A percentile compares a stretch with the other conserved stretches of the same genome.
phyloP scores from a whole-genome alignment of 352 stramenopile species.

The Pythium grandisporangium region DNA sequence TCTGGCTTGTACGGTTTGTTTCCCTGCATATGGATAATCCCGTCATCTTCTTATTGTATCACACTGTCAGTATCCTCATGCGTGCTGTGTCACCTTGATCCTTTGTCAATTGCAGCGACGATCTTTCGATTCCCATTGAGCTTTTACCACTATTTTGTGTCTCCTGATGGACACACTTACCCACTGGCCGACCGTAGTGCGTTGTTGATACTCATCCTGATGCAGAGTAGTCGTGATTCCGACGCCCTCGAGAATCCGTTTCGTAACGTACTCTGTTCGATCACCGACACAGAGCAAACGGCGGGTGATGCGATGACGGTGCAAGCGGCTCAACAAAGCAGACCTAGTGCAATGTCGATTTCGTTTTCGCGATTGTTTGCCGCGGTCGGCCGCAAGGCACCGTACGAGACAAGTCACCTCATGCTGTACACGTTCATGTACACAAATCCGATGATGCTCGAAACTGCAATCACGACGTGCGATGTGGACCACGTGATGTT shows the following conservation, averaged over 20 bases:
- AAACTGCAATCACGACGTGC: conserved; percentile 25
- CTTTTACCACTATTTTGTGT: conserved; percentile 65
- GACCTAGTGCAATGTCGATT: conserved; percentile 12
- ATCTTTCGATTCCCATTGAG: conserved; percentile 56
- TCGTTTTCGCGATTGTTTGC: conserved; percentile 44
- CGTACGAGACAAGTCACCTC: conserved; percentile 58
- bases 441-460: conserved; percentile 45
- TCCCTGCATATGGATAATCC: neutral
- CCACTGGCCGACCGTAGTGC: conserved; percentile 59
- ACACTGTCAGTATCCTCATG: neutral
- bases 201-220: conserved; percentile 52
- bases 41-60: neutral
- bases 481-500: conserved; percentile 44
- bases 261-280: conserved; percentile 30
- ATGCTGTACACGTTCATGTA: conserved; percentile 72
- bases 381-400: conserved; percentile 34
- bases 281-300: conserved; percentile 22
- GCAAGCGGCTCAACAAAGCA: neutral
- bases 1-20: conserved; percentile 35
- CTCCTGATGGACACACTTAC: conserved; percentile 32
- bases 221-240: conserved; percentile 60
- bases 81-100: neutral
- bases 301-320: conserved; percentile 7
- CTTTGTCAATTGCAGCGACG: conserved; percentile 21
- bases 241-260: conserved; percentile 46